Evolutionary conservation across 768 basidiomycete genomes (phyloP).

Genomic region (Gymnopilus dilepis): DNA sequence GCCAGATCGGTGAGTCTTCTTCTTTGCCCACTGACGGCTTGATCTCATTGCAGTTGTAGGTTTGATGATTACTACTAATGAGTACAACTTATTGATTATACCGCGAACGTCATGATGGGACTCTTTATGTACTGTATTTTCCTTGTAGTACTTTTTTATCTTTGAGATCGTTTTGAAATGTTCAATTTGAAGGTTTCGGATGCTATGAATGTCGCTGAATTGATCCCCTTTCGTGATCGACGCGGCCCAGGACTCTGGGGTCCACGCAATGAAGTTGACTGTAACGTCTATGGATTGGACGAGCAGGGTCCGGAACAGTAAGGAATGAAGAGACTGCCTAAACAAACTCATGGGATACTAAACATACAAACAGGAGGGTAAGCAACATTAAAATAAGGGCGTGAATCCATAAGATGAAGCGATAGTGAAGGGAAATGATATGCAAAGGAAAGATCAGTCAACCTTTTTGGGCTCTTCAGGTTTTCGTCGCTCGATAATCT

Average conservation of each 20-base stretch:
- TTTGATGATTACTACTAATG: constrained; percentile 17
- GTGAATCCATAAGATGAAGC: not conserved
- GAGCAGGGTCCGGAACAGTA: not conserved
- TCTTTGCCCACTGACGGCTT: not conserved
- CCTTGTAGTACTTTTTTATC: not conserved
- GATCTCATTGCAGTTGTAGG: not conserved
- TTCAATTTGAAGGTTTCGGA: no score
- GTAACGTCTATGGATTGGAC: not conserved
- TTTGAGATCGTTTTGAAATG: no score
- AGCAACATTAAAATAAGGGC: not conserved
- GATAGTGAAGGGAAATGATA: constrained; percentile 1
- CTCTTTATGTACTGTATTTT: not conserved
- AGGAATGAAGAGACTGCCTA: not conserved
- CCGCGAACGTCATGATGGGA: not conserved
- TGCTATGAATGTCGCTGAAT: no score
- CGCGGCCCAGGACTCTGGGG: no score
- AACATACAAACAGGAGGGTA: not conserved
- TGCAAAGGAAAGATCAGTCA: constrained; percentile 14
- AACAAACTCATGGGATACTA: not conserved
- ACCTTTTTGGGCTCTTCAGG: constrained; percentile 34
- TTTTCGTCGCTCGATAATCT: constrained; percentile 54
- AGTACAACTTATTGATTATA: not conserved
- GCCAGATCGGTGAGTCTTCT: constrained; percentile 77
- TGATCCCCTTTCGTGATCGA: no score
- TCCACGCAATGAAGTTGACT: not conserved